Evolutionary conservation across 805 yeast species (phyloP).

Genomic region (Zygotorulaspora chibaensis): DNA sequence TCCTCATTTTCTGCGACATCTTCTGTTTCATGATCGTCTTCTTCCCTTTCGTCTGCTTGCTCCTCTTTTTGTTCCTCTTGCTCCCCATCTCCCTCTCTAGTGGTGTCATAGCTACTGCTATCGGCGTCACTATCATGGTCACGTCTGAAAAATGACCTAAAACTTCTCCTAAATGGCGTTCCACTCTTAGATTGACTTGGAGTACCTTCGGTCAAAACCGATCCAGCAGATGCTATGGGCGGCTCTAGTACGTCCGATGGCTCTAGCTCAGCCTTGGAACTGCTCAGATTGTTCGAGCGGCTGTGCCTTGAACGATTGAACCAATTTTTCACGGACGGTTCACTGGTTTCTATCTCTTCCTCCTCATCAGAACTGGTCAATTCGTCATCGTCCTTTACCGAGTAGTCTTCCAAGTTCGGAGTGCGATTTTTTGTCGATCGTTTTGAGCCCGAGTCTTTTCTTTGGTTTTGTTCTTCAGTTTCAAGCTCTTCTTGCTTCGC

Average conservation of each 20-base stretch:
- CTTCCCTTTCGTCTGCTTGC: neutral
- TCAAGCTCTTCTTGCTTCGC: neutral
- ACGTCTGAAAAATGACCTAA: conserved; percentile 17
- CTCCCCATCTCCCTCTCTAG: conserved; percentile 1
- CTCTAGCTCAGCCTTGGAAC: conserved; percentile 1
- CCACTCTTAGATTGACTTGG: conserved; percentile 13
- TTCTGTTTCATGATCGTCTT: neutral
- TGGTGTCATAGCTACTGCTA: neutral
- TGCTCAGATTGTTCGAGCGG: conserved; percentile 3
- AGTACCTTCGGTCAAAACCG: conserved; percentile 13
- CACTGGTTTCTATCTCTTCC: conserved; percentile 8
- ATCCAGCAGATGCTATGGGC: conserved; percentile 1
- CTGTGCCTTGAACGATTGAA: conserved; percentile 11
- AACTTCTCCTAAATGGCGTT: conserved; percentile 14
- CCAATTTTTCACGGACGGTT: conserved; percentile 14
- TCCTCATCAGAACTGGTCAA: conserved; percentile 20
- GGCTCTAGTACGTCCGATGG: neutral
- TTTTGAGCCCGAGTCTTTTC: neutral
- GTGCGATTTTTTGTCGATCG: neutral
- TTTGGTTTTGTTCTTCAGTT: neutral
- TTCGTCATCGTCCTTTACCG: conserved; percentile 16
- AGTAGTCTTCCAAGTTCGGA: conserved; percentile 7
- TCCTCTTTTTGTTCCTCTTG: conserved; percentile 1
- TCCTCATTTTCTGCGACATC: conserved; percentile 1
- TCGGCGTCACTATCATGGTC: conserved; percentile 4